These are phyloP conservation scores for Leccinum subrobustum DNA, from an alignment of 1,284 basidiomycete genomes.

Conservation along the genomic window DNA sequence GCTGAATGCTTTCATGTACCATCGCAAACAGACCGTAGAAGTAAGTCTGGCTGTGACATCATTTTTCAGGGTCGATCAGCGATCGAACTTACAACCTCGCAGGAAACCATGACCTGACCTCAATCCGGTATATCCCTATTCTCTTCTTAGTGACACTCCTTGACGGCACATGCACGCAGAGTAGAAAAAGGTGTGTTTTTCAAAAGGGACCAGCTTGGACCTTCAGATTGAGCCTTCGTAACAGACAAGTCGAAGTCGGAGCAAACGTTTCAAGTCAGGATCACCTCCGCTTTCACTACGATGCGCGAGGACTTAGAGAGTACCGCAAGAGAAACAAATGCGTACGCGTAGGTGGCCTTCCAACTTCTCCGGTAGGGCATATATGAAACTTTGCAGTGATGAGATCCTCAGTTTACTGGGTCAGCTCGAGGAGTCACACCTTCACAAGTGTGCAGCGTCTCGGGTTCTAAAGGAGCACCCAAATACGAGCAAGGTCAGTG, in stretches of 20 bases:
- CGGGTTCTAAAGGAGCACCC: constrained; percentile 10
- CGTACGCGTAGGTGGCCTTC: constrained; percentile 28
- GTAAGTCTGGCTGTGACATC: constrained; percentile 11
- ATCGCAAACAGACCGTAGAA: constrained; percentile 13
- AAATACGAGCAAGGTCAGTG: constrained; percentile 21
- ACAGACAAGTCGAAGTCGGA: constrained; percentile 18
- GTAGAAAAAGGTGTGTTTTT: constrained; percentile 16
- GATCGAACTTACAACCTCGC: constrained; percentile 1
- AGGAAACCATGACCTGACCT: constrained; percentile 16
- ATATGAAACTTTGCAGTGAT: constrained; percentile 22
- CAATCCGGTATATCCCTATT: constrained; percentile 17
- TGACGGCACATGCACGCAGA: constrained; percentile 12
- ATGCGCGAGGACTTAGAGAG: constrained; percentile 17
- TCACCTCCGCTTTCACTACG: constrained; percentile 19
- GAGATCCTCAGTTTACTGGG: constrained; percentile 19
- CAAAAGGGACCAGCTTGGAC: background rate
- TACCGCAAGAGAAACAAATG: constrained; percentile 20
- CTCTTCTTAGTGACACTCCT: background rate
- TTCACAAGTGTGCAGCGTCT: constrained; percentile 11
- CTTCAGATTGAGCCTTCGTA: background rate
- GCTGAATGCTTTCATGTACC: constrained; percentile 7
- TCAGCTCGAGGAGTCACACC: constrained; percentile 26
- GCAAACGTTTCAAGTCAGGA: constrained; percentile 23
- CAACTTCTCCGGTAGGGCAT: background rate
- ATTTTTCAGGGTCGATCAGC: background rate